Percentiles rank a stretch among this genome's conserved stretches.
These are phyloP conservation scores for Trichoderma koningii DNA, from an alignment of 2,329 filamentous ascomycete genomes.

Conservation along the genomic window DNA sequence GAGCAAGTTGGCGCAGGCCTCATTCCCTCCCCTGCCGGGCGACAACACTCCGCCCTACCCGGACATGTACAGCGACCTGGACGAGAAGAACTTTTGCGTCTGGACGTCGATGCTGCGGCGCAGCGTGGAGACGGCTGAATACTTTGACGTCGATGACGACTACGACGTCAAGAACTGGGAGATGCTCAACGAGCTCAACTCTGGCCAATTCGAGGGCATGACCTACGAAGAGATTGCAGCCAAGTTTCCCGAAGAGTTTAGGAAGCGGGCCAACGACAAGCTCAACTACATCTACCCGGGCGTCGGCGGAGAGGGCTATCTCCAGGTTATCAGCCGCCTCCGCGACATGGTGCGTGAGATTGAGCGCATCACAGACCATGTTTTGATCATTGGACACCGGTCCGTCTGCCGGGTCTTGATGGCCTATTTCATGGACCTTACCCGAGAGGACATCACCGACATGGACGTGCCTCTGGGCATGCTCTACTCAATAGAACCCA, in stretches of 20 bases:
- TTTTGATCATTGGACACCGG: constrained; percentile 88
- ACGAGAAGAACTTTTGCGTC: constrained; percentile 91
- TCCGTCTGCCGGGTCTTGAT: constrained; percentile 90
- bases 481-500: constrained; percentile 92
- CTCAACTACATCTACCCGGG: constrained; percentile 96
- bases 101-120: constrained; percentile 98
- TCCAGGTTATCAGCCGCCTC: constrained; percentile 94
- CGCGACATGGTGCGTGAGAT: constrained; percentile 95
- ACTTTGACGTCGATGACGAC: constrained; percentile 88
- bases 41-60: constrained; percentile 95
- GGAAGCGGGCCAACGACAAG: constrained; percentile 79
- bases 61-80: constrained; percentile 68
- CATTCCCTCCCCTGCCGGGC: constrained; percentile 86
- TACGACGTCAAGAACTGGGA: constrained; percentile 97
- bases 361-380: constrained; percentile 94
- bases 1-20: constrained; percentile 71
- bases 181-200: constrained; percentile 95
- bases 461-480: constrained; percentile 92
- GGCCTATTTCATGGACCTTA: constrained; percentile 94
- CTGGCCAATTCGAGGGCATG: constrained; percentile 89
- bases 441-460: constrained; percentile 87
- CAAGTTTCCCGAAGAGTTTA: constrained; percentile 79
- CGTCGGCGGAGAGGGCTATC: constrained; percentile 91
- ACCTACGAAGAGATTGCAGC: constrained; percentile 87
- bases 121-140: constrained; percentile 82